Base-by-base conservation (phyloP, 1,284 basidiomycete genomes). In the Cryptococcus sp. region DNA sequence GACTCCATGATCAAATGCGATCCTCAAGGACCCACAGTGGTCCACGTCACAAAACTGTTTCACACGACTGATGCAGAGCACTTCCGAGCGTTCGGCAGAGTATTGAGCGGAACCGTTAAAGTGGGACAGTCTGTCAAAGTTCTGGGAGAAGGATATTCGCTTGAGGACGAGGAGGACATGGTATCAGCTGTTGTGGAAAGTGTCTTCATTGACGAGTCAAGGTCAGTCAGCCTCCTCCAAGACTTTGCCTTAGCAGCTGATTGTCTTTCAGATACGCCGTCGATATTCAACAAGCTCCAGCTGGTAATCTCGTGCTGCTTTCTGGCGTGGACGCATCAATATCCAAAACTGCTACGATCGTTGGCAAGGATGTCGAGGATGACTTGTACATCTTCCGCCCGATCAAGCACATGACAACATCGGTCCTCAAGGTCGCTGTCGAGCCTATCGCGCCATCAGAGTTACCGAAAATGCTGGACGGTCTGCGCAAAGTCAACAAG, bases 131-230 rank as follows among this genome's bases (percentile, higher is more conserved):
- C 87, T 29, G 84, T 99, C 67, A 96, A 95, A 79, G 94, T 99
- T n/a, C 83, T 99, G 11, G 96, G 96, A 56, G 95, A 98, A 77
- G 91, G 91, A 0, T 99, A 93, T 77, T 95, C 93, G 11, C 89
- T 90, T 15, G 94, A 98, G 70, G 96, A 99, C 71, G 95, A 99
- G 78, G 96, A 99, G 79, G 96, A 99, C 74, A 95, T 98, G 92
- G 85, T 88, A 72, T 86, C 87, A 62, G 87, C 86, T n/a, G 84
- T 82, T 3, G 85, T 98, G 6, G 93, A 96, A 66, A 87, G 88
- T 58, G 82, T 98, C 37, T 91, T 91, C 88, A 86, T 98, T 61
- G 86, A 85, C 74, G 90, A 98, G 81, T 86, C 94, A 20, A 84
- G 96, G 87, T 93, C 57, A 64, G 80, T 65, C 45, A 52, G 45